phyloP scores from a whole-genome alignment of 1,139 yeast genomes.

The Yamadazyma friedrichii region DNA sequence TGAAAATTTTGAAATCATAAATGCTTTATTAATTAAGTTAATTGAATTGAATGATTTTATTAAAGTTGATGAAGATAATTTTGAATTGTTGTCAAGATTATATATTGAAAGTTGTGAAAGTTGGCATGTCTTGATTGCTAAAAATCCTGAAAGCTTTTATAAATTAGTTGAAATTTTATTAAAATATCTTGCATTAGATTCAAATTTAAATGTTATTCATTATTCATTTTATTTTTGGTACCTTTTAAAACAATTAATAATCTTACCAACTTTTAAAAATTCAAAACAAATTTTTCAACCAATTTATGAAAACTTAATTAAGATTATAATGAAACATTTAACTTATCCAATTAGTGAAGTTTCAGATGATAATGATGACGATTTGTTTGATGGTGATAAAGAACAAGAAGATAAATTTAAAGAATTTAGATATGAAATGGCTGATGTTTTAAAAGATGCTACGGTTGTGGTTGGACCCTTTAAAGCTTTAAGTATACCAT shows the following conservation, averaged over 20 bases:
- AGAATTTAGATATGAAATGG: constrained; percentile 94
- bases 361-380: constrained; percentile 23
- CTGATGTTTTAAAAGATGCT: constrained; percentile 93
- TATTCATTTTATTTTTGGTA: constrained; percentile 95
- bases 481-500: constrained; percentile 64
- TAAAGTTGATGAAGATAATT: constrained; percentile 62
- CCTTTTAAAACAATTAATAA: constrained; percentile 68
- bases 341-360: constrained; percentile 63
- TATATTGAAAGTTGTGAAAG: constrained; percentile 94
- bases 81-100: constrained; percentile 71
- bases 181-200: constrained; percentile 59
- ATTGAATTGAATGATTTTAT: constrained; percentile 57
- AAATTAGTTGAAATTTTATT: constrained; percentile 76
- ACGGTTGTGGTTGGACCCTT: constrained; percentile 85
- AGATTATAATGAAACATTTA: constrained; percentile 68
- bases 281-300: constrained; percentile 60
- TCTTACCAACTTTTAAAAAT: constrained; percentile 59
- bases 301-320: constrained; percentile 62
- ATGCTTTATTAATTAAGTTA: constrained; percentile 67
- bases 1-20: constrained; percentile 57
- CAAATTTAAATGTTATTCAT: constrained; percentile 84
- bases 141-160: constrained; percentile 62
- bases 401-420: constrained; percentile 92
- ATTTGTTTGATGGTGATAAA: constrained; percentile 56
- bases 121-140: constrained; percentile 88